Evolutionary conservation across 2,329 filamentous ascomycete species (phyloP).

Genomic region (Claviceps cyperi): DNA sequence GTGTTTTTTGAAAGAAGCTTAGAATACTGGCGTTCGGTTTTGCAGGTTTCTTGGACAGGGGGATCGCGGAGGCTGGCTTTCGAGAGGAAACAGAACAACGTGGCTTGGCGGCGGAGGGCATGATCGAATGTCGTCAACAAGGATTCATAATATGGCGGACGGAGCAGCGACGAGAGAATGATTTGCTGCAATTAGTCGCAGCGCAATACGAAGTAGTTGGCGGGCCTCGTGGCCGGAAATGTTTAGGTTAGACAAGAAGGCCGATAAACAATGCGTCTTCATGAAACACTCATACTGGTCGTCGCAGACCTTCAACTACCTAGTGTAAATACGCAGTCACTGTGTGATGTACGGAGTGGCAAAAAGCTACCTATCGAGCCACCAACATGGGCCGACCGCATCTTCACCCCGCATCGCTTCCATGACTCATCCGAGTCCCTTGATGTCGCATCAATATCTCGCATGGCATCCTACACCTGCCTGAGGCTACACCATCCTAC

Average conservation of each 20-base stretch:
- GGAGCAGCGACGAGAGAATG: background rate
- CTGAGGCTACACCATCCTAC: too few relatives aligned
- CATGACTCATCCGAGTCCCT: too few relatives aligned
- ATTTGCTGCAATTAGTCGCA: background rate
- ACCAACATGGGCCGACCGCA: too few relatives aligned
- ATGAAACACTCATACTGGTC: background rate
- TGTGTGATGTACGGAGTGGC: too few relatives aligned
- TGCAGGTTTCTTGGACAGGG: slow-evolving; percentile 20
- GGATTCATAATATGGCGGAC: background rate
- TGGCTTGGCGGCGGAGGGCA: slow-evolving; percentile 21
- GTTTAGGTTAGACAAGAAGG: background rate
- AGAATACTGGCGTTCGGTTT: slow-evolving; percentile 52
- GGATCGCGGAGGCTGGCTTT: slow-evolving; percentile 13
- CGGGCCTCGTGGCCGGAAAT: background rate
- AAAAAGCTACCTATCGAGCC: too few relatives aligned
- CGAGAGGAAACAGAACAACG: slow-evolving; percentile 18
- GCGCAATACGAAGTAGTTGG: background rate
- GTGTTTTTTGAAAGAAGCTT: slow-evolving; percentile 60
- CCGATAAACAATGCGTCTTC: background rate
- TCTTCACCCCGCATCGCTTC: too few relatives aligned
- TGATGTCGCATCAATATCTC: too few relatives aligned
- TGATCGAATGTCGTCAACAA: slow-evolving; percentile 9
- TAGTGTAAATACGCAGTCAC: too few relatives aligned
- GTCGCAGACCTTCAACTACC: background rate
- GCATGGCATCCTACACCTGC: too few relatives aligned